A percentile compares a stretch with the other conserved stretches of the same genome.
Conservation (phyloP, 345 rosid genomes). For the Kandelia obovata region DNA sequence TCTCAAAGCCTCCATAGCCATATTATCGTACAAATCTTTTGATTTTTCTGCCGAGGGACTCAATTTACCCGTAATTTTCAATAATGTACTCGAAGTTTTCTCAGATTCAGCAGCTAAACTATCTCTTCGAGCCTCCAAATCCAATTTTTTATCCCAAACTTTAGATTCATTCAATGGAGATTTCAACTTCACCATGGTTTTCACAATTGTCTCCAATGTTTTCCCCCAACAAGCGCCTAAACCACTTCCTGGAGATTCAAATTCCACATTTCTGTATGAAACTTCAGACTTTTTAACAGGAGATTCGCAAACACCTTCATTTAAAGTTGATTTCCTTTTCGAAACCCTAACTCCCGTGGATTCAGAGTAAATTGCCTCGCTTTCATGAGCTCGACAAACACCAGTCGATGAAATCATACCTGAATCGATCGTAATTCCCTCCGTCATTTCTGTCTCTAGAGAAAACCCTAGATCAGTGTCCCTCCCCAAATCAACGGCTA, state of each 20-base stretch:
- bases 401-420: neutral
- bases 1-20: neutral
- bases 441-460: conserved; percentile 26
- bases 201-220: conserved; percentile 12
- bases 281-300: conserved; percentile 17
- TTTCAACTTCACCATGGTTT: conserved; percentile 27
- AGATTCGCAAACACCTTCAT: conserved; percentile 11
- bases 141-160: neutral
- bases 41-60: conserved; percentile 4
- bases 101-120: neutral
- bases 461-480: conserved; percentile 38
- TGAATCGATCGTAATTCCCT: conserved; percentile 16
- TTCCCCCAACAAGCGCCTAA: neutral
- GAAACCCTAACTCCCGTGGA: conserved; percentile 17
- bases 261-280: conserved; percentile 8
- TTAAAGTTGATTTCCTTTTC: conserved; percentile 11
- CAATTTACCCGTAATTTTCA: neutral
- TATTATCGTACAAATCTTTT: neutral
- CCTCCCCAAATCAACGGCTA: conserved; percentile 38
- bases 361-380: conserved; percentile 12
- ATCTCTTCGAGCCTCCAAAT: neutral
- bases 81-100: neutral
- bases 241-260: conserved; percentile 9
- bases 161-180: neutral
- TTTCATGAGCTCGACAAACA: neutral